Evolutionary conservation across 306 rosid genomes (phyloP).

Genomic region (Ziziphus jujuba): DNA sequence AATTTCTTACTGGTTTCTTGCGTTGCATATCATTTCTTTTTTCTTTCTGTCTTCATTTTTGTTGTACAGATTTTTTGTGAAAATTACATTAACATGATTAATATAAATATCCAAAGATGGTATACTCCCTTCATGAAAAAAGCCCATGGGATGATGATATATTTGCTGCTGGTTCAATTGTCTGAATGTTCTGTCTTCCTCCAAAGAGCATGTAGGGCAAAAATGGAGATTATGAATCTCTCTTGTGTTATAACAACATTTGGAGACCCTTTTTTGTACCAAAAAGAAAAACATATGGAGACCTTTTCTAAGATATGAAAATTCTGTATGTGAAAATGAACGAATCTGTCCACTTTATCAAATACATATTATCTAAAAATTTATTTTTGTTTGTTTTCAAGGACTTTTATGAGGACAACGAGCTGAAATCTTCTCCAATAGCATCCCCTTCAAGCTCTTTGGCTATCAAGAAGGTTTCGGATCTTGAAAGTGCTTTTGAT

Average conservation of each 20-base stretch:
- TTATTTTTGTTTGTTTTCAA: slow-evolving; percentile 23
- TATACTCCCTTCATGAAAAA: background rate
- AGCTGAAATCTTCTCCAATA: slow-evolving; percentile 42
- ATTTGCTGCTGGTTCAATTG: slow-evolving; percentile 2
- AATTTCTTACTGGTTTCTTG: slow-evolving; percentile 21
- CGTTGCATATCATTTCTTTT: background rate
- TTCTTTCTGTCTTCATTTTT: slow-evolving; percentile 1
- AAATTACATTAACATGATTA: background rate
- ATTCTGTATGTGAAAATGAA: background rate
- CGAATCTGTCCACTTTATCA: slow-evolving; percentile 2
- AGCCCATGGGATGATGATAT: background rate
- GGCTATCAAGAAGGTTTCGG: slow-evolving; percentile 40
- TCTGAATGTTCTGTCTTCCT: background rate
- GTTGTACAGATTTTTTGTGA: background rate
- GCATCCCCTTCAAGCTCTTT: slow-evolving; percentile 50
- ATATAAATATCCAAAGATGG: background rate
- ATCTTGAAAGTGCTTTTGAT: slow-evolving; percentile 40
- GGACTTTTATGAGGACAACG: slow-evolving; percentile 52
- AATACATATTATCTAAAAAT: slow-evolving; percentile 14
- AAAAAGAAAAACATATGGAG: no score
- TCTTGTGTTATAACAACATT: background rate
- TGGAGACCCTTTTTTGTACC: no score
- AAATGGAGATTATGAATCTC: background rate
- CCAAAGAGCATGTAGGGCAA: slow-evolving; percentile 10
- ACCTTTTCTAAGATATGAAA: no score